Evolutionary conservation across 805 yeast genomes (phyloP).

Genomic region (Candida methanosorbosa): DNA sequence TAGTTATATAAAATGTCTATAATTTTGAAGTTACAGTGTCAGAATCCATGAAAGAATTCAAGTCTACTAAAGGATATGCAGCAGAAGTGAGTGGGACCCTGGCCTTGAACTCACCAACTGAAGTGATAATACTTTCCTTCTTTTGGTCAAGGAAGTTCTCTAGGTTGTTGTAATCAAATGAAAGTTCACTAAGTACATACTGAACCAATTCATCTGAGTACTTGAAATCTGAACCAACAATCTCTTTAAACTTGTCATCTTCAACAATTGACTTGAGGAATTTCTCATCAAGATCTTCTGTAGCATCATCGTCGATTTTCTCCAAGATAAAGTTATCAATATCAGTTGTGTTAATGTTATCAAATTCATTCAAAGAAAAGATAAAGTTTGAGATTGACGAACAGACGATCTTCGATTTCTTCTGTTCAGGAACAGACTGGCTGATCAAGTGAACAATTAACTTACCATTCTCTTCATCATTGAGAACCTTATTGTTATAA

Average conservation of each 20-base stretch:
- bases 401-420: slow-evolving; percentile 15
- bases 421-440: slow-evolving; percentile 22
- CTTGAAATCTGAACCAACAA: slow-evolving; percentile 14
- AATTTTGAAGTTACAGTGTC: slow-evolving; percentile 12
- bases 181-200: slow-evolving; percentile 8
- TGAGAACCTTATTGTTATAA: slow-evolving; percentile 35
- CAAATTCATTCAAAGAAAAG: slow-evolving; percentile 18
- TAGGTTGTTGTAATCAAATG: slow-evolving; percentile 5
- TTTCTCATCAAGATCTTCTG: background rate
- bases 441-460: slow-evolving; percentile 60
- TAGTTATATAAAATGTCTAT: slow-evolving; percentile 5
- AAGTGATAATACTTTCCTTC: slow-evolving; percentile 35
- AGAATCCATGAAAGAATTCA: slow-evolving; percentile 15
- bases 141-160: slow-evolving; percentile 5
- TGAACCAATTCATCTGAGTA: slow-evolving; percentile 10
- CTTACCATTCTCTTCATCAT: slow-evolving; percentile 23
- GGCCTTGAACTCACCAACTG: slow-evolving; percentile 49
- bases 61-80: slow-evolving; percentile 41
- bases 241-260: slow-evolving; percentile 8
- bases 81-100: slow-evolving; percentile 44
- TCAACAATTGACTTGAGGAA: slow-evolving; percentile 5
- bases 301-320: slow-evolving; percentile 6
- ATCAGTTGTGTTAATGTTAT: slow-evolving; percentile 10
- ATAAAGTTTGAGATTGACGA: slow-evolving; percentile 21
- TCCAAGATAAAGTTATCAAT: slow-evolving; percentile 14